Evolutionary conservation across 208 protist genomes (phyloP), one percentile per base, ranked within the genome.

Genomic region (Leishmania arabica): DNA sequence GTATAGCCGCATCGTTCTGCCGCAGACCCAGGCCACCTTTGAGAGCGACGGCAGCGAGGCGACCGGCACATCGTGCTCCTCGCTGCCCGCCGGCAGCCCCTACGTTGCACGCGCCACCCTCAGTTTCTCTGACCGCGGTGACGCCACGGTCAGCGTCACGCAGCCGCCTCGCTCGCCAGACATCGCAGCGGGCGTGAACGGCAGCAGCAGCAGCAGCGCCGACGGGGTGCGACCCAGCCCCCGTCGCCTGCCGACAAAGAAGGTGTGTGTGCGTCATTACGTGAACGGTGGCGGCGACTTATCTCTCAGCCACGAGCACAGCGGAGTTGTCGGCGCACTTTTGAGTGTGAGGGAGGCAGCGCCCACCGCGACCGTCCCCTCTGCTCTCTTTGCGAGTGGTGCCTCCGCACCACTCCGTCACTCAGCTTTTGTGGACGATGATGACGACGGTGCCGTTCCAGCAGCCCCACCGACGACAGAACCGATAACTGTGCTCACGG

Each of bases 1-100:
- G 40, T 95, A 95, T 87, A 92, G 90, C 64, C 74, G 75, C 70
- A 80, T 81, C 56, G 78, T 95, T 31, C 9, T 91, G 27, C 62
- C 42, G 8, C 13, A 75, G 24, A 11, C 53, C 19, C 54, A 77
- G 34, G 49, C 53, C 15, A 51, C 53, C 4, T 56, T 51, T 19
- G 74, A n/a, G 34, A 45, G 53, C 24, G 74, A 77, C 40, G 21
- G 54, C 74, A 66, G 49, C 40, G 74, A 34, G n/a, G 40, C 24
- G 27, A 66, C 69, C 47, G 58, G 53, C 58, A 24, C 40, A n/a
- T 78, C 75, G 19, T 70, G 9, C 75, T 31, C 58, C 58, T 66
- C 75, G 47, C 75, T 70, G 58, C 75, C 60, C 13, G n/a, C 75
- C 13, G 31, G 58, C 5, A 53, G 75, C 75, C n/a, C 37, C 53